phyloP scores from a whole-genome alignment of 805 yeast genomes.

The Brettanomyces nanus region DNA sequence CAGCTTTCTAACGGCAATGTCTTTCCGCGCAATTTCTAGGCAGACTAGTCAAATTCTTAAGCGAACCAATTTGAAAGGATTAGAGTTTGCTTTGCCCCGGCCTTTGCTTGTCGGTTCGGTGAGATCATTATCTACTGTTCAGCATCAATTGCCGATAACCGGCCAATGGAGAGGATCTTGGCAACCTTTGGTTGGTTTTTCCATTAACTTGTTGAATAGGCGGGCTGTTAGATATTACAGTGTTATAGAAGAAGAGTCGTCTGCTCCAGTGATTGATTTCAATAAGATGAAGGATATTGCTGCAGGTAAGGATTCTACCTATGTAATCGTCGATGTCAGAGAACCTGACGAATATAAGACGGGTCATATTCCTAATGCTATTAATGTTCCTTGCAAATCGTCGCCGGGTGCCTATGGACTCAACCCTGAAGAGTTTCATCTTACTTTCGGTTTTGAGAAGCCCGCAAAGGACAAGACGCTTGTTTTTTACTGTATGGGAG shows the following conservation, averaged over 20 bases:
- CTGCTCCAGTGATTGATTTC: constrained; percentile 25
- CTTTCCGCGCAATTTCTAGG: background rate
- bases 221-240: constrained; percentile 13
- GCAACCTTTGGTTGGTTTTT: no score
- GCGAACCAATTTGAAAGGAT: no score
- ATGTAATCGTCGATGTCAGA: constrained; percentile 78
- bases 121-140: background rate
- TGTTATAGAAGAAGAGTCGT: constrained; percentile 23
- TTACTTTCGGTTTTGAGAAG: constrained; percentile 72
- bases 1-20: no score
- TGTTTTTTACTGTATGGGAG: constrained; percentile 87
- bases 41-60: background rate
- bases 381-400: constrained; percentile 83
- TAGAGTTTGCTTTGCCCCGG: no score
- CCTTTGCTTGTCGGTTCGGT: background rate
- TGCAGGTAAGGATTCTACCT: constrained; percentile 33
- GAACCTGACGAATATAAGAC: constrained; percentile 71
- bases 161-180: no score
- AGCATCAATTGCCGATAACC: no score
- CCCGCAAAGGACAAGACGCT: constrained; percentile 66
- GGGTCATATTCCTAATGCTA: constrained; percentile 77
- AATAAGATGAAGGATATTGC: constrained; percentile 33
- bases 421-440: constrained; percentile 68
- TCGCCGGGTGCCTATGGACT: constrained; percentile 89
- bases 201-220: no score